A percentile compares a stretch with the other conserved stretches of the same genome.
phyloP scores from a whole-genome alignment of 2,329 filamentous ascomycete species.

The Ceratocystis alfenasii region DNA sequence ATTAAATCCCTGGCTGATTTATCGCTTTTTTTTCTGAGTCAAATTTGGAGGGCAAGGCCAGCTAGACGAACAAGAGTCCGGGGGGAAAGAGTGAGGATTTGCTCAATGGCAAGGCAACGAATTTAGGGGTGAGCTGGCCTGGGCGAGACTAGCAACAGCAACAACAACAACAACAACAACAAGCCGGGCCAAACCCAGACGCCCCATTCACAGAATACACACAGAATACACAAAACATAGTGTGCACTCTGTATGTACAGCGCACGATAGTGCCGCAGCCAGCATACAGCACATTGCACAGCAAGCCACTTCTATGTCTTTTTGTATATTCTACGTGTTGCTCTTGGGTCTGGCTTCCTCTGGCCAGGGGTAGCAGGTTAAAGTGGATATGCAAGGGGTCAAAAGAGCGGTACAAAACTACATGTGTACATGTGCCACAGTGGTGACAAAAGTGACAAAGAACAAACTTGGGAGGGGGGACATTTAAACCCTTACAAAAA shows the following conservation, averaged over 20 bases:
- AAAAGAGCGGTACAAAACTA: background rate
- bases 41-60: no score
- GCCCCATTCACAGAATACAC: background rate
- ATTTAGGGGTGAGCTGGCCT: no score
- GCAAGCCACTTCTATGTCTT: background rate
- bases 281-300: background rate
- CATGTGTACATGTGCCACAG: background rate
- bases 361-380: background rate
- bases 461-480: background rate
- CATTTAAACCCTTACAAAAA: background rate
- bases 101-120: no score
- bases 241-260: background rate
- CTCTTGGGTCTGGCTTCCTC: background rate
- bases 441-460: background rate
- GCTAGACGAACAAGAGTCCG: no score
- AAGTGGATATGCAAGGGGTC: constrained; percentile 7
- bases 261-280: background rate
- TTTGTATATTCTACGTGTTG: no score
- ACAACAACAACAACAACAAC: no score
- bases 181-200: no score
- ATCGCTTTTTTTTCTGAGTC: no score
- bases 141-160: no score
- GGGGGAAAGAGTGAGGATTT: no score
- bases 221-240: no score
- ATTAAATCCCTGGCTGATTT: background rate